Base-by-base conservation (phyloP, 106 monocot species). In the Dioscorea zingiberensis region DNA sequence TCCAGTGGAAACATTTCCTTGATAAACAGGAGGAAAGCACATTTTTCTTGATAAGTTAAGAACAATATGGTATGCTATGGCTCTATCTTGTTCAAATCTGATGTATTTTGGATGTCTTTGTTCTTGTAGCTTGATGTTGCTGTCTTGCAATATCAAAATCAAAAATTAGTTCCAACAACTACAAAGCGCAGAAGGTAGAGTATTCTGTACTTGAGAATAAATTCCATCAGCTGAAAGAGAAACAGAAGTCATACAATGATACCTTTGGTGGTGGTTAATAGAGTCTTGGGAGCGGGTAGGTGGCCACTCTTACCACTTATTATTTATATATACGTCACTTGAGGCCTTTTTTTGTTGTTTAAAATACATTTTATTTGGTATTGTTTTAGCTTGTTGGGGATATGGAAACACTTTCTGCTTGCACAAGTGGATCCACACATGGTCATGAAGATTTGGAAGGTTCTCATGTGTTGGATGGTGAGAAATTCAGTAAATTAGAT, bases 61-160 rank as follows among this genome's bases (percentile, higher is more conserved):
- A 10, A 38, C 38, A 38, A 38, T 38, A 38, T 38, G 38, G 6
- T 38, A 10, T 6, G 38, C 4, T 38, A 10, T 38, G 38, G 38
- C 38, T 38, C 6, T 38, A 38, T 38, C 9, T 38, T 38, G 38
- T 66, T 21, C 28, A 19, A 11, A 55, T 23, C 13, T 68, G 68
- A 68, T 18, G 17, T 55, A 46, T 57, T 47, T 44, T 26, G 15
- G 23, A 30, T 69, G 18, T 44, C n/a, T 68, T 56, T 7, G 16
- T 70, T 69, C 21, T 66, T 76, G 72, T 65, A 98, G 98, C 84
- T 92, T 71, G 97, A 98, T 86, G 81, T 89, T 69, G 61, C 76
- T 82, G 93, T 99, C n/a, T 88, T 93, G 59, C 84, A 82, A 64
- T 99, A 72, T 81, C 84, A 84, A 84, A 99, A 99, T 71, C 84